A percentile compares a stretch with the other conserved stretches of the same genome.
phyloP scores from a whole-genome alignment of 257 asterid species.

The Ballota nigra region DNA sequence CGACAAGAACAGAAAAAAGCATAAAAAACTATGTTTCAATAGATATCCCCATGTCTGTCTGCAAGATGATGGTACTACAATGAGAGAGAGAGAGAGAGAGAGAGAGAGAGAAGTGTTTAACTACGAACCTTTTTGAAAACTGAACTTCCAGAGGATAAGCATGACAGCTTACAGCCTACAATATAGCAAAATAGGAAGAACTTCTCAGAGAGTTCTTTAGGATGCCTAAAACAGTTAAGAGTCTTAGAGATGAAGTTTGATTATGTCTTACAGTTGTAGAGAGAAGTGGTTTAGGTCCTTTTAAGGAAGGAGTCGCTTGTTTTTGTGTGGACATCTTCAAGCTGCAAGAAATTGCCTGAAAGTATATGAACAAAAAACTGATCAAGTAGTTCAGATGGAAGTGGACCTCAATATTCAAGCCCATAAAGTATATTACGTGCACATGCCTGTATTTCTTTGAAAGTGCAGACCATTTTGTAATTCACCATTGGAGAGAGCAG shows the following conservation, averaged over 20 bases:
- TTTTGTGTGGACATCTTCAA: conserved; percentile 37
- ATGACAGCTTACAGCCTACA: conserved; percentile 48
- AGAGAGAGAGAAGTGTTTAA: conserved; percentile 11
- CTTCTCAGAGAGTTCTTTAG: conserved; percentile 15
- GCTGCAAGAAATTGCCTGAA: conserved; percentile 58
- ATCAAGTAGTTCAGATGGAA: conserved; percentile 24
- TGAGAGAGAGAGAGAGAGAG: background rate
- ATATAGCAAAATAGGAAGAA: conserved; percentile 18
- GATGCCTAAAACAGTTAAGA: conserved; percentile 20
- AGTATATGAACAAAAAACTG: conserved; percentile 25
- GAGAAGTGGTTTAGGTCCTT: conserved; percentile 42
- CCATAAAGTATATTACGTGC: conserved; percentile 1
- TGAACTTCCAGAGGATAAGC: conserved; percentile 37
- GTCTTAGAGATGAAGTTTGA: conserved; percentile 10
- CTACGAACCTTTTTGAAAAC: conserved; percentile 42
- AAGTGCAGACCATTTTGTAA: conserved; percentile 46
- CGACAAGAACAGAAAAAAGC: background rate
- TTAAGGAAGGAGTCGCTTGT: conserved; percentile 34
- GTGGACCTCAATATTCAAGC: conserved; percentile 14
- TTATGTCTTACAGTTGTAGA: conserved; percentile 18
- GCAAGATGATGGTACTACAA: conserved; percentile 14
- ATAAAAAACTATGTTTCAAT: conserved; percentile 7
- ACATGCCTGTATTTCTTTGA: conserved; percentile 70
- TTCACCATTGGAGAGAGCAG: conserved; percentile 50
- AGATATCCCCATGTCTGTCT: background rate